phyloP scores from a whole-genome alignment of 148 eudicot genomes.

The Rhododendron simsii region DNA sequence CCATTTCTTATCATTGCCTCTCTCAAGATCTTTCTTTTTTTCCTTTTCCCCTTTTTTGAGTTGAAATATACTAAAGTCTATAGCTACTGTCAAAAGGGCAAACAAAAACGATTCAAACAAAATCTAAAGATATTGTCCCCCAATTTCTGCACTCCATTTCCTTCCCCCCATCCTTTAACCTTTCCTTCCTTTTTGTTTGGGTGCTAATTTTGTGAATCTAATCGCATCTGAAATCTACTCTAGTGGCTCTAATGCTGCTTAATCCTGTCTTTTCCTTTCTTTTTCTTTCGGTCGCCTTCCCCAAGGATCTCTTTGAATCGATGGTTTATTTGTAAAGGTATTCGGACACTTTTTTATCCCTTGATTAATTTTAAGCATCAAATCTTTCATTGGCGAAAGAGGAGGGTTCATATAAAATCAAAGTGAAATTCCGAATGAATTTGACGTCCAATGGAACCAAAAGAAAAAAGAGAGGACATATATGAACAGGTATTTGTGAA shows the following conservation, averaged over 20 bases:
- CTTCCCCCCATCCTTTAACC: neutral
- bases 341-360: no score
- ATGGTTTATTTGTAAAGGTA: neutral
- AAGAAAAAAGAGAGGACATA: no score
- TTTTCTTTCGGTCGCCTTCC: neutral
- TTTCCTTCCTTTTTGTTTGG: neutral
- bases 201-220: neutral
- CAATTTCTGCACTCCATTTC: neutral
- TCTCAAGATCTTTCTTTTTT: neutral
- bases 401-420: no score
- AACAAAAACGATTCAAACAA: neutral
- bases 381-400: no score
- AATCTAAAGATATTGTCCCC: neutral
- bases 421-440: no score
- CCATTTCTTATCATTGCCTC: neutral
- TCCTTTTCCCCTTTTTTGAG: neutral
- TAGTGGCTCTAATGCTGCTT: neutral
- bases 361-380: no score
- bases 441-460: no score
- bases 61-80: neutral
- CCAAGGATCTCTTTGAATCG: neutral
- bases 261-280: neutral
- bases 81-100: neutral
- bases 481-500: no score
- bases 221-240: neutral